Evolutionary conservation across 2,329 filamentous ascomycete genomes (phyloP).

Genomic region (Fusarium tricinctum): DNA sequence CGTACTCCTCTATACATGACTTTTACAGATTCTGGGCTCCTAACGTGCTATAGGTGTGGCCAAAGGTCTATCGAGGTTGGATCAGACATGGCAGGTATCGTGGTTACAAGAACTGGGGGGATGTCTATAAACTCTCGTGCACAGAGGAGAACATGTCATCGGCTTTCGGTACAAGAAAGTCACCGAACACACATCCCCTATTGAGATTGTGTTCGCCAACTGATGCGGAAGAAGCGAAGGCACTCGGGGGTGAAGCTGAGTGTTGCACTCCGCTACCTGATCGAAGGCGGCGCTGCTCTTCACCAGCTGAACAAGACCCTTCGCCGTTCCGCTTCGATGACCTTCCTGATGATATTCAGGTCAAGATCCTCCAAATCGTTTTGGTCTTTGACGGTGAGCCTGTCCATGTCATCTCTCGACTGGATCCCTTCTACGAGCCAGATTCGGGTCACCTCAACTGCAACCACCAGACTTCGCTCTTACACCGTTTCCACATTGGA

Average conservation of each 20-base stretch:
- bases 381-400: slow-evolving; percentile 54
- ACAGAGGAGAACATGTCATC: slow-evolving; percentile 43
- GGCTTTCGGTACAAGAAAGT: background rate
- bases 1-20: background rate
- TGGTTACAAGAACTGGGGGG: slow-evolving; percentile 1
- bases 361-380: slow-evolving; percentile 55
- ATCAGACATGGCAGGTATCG: background rate
- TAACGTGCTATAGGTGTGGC: slow-evolving; percentile 33
- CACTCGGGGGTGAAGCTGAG: background rate
- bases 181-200: slow-evolving; percentile 29
- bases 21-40: background rate
- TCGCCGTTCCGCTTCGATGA: slow-evolving; percentile 49
- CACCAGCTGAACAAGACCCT: slow-evolving; percentile 25
- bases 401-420: slow-evolving; percentile 61
- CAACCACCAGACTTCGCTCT: slow-evolving; percentile 41
- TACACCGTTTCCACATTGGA: slow-evolving; percentile 59
- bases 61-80: background rate
- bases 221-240: background rate
- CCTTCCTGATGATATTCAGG: slow-evolving; percentile 51
- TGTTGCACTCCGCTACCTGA: background rate
- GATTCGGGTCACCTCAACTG: slow-evolving; percentile 25
- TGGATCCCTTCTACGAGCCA: slow-evolving; percentile 55
- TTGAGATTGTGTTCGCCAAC: slow-evolving; percentile 23
- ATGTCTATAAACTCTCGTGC: slow-evolving; percentile 34
- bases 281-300: rapidly evolving